Conservation (phyloP, 148 eudicot species). For the Hydrangea macrophylla region DNA sequence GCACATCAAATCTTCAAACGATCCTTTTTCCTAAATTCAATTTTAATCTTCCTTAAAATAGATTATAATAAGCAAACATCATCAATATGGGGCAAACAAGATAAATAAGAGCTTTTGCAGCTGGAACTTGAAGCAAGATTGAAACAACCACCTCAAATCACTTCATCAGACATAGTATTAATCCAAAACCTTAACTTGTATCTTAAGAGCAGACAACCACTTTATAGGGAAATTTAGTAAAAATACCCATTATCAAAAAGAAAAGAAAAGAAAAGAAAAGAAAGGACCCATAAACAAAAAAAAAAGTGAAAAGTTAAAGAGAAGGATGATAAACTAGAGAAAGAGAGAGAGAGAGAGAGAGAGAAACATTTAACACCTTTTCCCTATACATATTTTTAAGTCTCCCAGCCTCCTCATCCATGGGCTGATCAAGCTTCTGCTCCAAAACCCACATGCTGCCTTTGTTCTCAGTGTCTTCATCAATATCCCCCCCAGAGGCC, state of each 20-base stretch:
- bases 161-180: not conserved
- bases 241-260: not conserved
- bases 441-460: constrained; percentile 97
- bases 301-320: constrained; percentile 1
- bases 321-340: not conserved
- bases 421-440: constrained; percentile 88
- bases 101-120: not conserved
- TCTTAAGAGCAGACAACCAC: not conserved
- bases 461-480: constrained; percentile 39
- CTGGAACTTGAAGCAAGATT: not conserved
- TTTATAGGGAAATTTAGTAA: not conserved
- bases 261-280: not conserved
- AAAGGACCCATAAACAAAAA: no score
- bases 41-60: not conserved
- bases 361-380: constrained; percentile 57
- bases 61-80: not conserved
- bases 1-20: constrained; percentile 4
- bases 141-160: not conserved
- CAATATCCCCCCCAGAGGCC: constrained; percentile 41
- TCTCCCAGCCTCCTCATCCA: constrained; percentile 95
- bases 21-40: not conserved
- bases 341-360: not conserved
- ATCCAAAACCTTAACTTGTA: not conserved
- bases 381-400: constrained; percentile 69
- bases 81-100: not conserved